These are phyloP conservation scores for Ophiostoma fasciatum DNA, from an alignment of 2,329 filamentous ascomycete species.

Conservation along the genomic window DNA sequence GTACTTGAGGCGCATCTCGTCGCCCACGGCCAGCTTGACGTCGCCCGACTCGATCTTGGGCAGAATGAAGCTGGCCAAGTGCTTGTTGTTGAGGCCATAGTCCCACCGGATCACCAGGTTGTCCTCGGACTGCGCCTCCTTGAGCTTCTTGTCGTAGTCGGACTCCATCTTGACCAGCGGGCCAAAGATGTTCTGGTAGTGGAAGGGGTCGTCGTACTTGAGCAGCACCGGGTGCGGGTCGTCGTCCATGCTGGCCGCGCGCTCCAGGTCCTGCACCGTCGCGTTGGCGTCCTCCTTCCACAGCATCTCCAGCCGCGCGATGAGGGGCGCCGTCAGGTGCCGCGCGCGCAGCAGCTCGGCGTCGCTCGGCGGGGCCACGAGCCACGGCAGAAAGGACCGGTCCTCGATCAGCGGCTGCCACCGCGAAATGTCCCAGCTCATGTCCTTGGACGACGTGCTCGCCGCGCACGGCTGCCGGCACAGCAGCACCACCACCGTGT, in stretches of 20 bases:
- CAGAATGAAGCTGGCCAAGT: conserved; percentile 85
- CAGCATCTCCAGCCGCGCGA: conserved; percentile 91
- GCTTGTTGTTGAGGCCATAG: conserved; percentile 91
- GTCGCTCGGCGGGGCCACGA: conserved; percentile 77
- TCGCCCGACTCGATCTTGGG: conserved; percentile 96
- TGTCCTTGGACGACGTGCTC: conserved; percentile 91
- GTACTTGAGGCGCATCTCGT: conserved; percentile 96
- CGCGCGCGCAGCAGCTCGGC: conserved; percentile 91
- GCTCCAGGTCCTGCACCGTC: conserved; percentile 83
- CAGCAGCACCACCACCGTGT: conserved; percentile 91
- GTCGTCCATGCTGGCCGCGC: conserved; percentile 81
- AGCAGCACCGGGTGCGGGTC: conserved; percentile 85
- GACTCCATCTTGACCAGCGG: conserved; percentile 98
- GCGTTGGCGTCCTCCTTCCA: conserved; percentile 93
- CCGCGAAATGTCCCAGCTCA: conserved; percentile 97
- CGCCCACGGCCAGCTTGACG: conserved; percentile 92
- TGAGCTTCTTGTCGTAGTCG: conserved; percentile 97
- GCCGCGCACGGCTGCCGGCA: conserved; percentile 94
- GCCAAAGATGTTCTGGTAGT: conserved; percentile 98
- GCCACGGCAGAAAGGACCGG: conserved; percentile 86
- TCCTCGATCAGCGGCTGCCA: conserved; percentile 98
- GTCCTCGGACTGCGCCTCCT: conserved; percentile 95
- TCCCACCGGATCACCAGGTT: conserved; percentile 92
- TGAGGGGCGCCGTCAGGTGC: conserved; percentile 85
- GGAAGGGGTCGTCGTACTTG: conserved; percentile 92